Conservation (phyloP, 805 yeast genomes). For the Candida quercuum region DNA sequence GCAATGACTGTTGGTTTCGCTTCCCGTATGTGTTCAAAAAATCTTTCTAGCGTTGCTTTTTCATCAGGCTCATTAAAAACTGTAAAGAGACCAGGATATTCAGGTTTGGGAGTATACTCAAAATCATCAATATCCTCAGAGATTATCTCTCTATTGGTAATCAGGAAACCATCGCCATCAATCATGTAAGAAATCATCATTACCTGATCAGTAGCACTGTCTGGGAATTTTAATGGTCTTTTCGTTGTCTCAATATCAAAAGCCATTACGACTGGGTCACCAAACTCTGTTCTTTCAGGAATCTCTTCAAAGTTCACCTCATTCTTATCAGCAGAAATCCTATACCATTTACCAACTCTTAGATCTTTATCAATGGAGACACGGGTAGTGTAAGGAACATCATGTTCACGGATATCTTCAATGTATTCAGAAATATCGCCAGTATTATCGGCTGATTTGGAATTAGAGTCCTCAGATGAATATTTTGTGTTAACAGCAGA, state of each 20-base stretch:
- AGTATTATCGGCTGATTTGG: conserved; percentile 15
- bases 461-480: conserved; percentile 14
- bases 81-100: conserved; percentile 84
- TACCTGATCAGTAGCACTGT: conserved; percentile 79
- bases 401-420: conserved; percentile 85
- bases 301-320: conserved; percentile 51
- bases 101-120: conserved; percentile 96
- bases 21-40: conserved; percentile 88
- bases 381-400: conserved; percentile 94
- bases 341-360: conserved; percentile 95
- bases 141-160: conserved; percentile 91
- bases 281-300: conserved; percentile 79
- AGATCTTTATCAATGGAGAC: conserved; percentile 87
- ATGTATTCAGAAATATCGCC: conserved; percentile 59
- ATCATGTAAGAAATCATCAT: conserved; percentile 99
- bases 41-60: conserved; percentile 61
- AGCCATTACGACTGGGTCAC: conserved; percentile 95
- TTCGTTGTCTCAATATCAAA: conserved; percentile 98
- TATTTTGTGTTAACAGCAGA: conserved; percentile 40
- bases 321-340: conserved; percentile 60
- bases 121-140: conserved; percentile 94
- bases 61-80: conserved; percentile 90
- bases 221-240: conserved; percentile 94
- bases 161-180: conserved; percentile 92
- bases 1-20: conserved; percentile 94